A percentile compares a stretch with the other conserved stretches of the same genome.
These are phyloP conservation scores for Lactarius trivialis DNA, from an alignment of 768 basidiomycete genomes.

Conservation along the genomic window DNA sequence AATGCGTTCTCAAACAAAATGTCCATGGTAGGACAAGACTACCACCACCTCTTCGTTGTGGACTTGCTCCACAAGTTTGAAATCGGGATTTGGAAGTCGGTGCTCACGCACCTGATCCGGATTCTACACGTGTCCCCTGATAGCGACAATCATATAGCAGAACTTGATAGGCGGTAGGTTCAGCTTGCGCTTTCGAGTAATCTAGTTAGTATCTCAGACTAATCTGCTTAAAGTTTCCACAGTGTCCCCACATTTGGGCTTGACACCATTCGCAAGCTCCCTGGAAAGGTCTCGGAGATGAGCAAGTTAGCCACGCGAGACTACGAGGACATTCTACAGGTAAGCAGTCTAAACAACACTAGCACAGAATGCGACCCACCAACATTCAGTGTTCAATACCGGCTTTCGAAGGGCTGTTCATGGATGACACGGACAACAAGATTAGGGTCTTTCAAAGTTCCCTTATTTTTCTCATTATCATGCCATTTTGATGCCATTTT, in stretches of 20 bases:
- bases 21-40: not conserved
- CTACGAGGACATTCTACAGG: not conserved
- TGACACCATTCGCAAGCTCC: not conserved
- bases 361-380: not conserved
- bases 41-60: constrained; percentile 26
- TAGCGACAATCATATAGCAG: not conserved
- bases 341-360: not conserved
- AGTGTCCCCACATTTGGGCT: not conserved
- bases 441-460: no score
- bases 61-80: constrained; percentile 40
- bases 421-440: constrained; percentile 31
- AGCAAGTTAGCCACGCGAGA: not conserved
- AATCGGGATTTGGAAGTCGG: constrained; percentile 34
- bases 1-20: not conserved
- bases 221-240: not conserved
- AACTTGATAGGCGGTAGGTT: not conserved
- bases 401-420: constrained; percentile 22
- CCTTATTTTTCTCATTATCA: no score
- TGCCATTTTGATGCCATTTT: no score
- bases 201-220: not conserved
- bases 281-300: not conserved
- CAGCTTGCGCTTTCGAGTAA: no score
- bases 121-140: constrained; percentile 26
- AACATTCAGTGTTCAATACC: not conserved
- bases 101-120: constrained; percentile 35